A percentile compares a stretch with the other conserved stretches of the same genome.
Conservation (phyloP, 2,329 filamentous ascomycete genomes). For the Fusarium humuli region DNA sequence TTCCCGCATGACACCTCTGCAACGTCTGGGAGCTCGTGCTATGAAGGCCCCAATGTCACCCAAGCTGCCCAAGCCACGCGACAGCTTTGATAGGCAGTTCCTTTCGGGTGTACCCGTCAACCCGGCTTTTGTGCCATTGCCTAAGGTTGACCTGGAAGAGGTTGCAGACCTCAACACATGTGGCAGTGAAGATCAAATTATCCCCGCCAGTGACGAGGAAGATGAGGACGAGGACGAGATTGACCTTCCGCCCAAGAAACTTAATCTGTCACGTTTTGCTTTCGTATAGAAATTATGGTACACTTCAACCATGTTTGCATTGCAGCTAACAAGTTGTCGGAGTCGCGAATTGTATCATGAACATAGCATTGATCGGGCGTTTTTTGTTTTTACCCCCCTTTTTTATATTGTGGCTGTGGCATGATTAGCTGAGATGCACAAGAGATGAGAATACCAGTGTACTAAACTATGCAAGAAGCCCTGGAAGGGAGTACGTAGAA, state of each 20-base stretch:
- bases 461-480: conserved; percentile 18
- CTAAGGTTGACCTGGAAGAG: conserved; percentile 65
- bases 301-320: background rate
- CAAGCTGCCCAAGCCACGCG: conserved; percentile 46
- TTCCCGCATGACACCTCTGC: conserved; percentile 63
- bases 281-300: conserved; percentile 47
- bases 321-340: background rate
- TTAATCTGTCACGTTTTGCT: conserved; percentile 64
- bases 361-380: conserved; percentile 29
- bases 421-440: conserved; percentile 20
- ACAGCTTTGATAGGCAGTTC: conserved; percentile 42
- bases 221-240: conserved; percentile 53
- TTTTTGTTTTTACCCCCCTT: conserved; percentile 12
- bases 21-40: conserved; percentile 64
- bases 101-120: conserved; percentile 59
- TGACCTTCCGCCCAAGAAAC: conserved; percentile 48
- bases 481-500: conserved; percentile 18
- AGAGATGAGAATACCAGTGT: conserved; percentile 15
- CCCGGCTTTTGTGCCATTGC: conserved; percentile 66
- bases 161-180: conserved; percentile 62
- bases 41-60: conserved; percentile 46
- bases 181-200: conserved; percentile 69
- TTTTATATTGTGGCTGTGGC: conserved; percentile 15
- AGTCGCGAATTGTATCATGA: conserved; percentile 12
- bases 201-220: conserved; percentile 64